phyloP scores from a whole-genome alignment of 371 early-diverging fungal genomes.

The Mycotypha africana region DNA sequence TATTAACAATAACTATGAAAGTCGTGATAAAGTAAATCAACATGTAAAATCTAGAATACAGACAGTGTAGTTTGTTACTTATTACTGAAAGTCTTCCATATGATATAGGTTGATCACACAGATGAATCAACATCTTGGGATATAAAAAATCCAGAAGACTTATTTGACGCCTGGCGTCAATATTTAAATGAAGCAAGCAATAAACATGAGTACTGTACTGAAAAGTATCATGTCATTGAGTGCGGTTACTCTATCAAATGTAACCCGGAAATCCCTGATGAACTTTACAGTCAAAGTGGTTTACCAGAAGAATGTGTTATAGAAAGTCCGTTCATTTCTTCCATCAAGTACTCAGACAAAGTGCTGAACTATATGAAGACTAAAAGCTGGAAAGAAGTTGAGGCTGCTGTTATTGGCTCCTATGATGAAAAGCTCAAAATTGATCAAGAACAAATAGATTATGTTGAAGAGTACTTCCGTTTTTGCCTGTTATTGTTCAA shows the following conservation, averaged over 20 bases:
- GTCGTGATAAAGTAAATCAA: neutral
- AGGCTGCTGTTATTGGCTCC: conserved; percentile 4
- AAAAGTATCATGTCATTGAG: conserved; percentile 8
- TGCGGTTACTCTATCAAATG: conserved; percentile 13
- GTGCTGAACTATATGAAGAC: conserved; percentile 2
- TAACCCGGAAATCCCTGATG: conserved; percentile 1
- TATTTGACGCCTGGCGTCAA: conserved; percentile 1
- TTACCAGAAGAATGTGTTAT: neutral
- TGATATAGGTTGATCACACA: conserved; percentile 2
- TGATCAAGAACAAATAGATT: conserved; percentile 2
- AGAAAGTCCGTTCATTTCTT: conserved; percentile 1
- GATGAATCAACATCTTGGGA: conserved; percentile 5
- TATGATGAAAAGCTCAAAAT: conserved; percentile 1
- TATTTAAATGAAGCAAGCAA: neutral
- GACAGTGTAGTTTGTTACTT: conserved; percentile 2
- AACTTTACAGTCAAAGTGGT: conserved; percentile 1
- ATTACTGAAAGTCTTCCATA: neutral
- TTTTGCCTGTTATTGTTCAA: conserved; percentile 4
- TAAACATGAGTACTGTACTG: conserved; percentile 7
- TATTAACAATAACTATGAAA: conserved; percentile 4
- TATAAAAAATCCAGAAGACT: neutral
- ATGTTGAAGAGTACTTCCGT: conserved; percentile 8
- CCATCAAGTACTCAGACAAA: neutral
- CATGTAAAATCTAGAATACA: conserved; percentile 3
- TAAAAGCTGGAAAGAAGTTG: conserved; percentile 5